Percentiles rank a stretch among this genome's conserved stretches.
Conservation (phyloP, 192 early-diverging fungal genomes). For the Coemansia sp. region DNA sequence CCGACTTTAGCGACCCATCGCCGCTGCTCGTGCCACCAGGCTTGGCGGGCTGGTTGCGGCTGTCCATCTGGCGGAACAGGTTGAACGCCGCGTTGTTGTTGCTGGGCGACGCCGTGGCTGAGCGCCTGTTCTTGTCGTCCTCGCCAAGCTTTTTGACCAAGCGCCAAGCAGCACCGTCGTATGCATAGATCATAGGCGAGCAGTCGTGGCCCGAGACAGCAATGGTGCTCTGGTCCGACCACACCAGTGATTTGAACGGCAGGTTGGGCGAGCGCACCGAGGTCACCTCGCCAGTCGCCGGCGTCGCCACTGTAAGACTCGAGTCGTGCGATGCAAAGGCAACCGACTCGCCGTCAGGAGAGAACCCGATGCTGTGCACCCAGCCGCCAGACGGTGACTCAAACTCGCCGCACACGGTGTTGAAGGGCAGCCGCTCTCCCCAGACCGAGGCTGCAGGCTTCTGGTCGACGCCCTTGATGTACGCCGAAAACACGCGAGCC, state of each 20-base stretch:
- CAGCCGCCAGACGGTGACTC: constrained; percentile 77
- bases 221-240: constrained; percentile 74
- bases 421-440: constrained; percentile 95
- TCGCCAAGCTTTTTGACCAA: constrained; percentile 74
- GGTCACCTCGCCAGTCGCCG: constrained; percentile 62
- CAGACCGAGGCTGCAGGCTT: constrained; percentile 86
- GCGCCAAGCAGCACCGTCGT: constrained; percentile 55
- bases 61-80: constrained; percentile 94
- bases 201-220: constrained; percentile 95
- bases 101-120: constrained; percentile 54
- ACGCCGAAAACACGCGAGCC: constrained; percentile 95
- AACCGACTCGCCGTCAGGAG: constrained; percentile 82
- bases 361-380: constrained; percentile 91
- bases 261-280: constrained; percentile 67
- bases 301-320: constrained; percentile 75
- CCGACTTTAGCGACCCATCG: constrained; percentile 67
- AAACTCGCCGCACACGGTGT: constrained; percentile 90
- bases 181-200: constrained; percentile 79
- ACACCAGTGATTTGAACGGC: constrained; percentile 79
- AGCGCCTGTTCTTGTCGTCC: constrained; percentile 65
- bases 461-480: constrained; percentile 92
- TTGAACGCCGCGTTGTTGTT: constrained; percentile 73
- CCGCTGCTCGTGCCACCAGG: constrained; percentile 16
- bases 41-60: constrained; percentile 65
- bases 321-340: constrained; percentile 91